Evolutionary conservation across 768 basidiomycete species (phyloP).

Genomic region (Tylopilus rubrobrunneus): DNA sequence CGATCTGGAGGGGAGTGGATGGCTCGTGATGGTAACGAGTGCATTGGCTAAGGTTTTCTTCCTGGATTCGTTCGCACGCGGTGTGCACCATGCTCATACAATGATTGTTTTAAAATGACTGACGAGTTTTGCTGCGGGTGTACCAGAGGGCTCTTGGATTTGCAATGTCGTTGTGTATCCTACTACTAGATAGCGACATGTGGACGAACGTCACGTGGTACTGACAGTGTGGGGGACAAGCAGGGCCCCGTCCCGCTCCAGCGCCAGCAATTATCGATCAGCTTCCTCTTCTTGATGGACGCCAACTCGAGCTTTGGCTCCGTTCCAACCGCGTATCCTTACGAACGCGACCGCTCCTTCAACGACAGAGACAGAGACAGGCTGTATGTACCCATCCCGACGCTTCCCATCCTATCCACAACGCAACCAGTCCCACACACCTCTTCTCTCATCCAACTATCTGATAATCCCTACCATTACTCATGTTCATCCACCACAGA

Average conservation of each 20-base stretch:
- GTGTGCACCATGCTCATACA: not conserved
- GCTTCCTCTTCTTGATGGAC: slow-evolving; percentile 18
- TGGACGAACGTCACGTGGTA: slow-evolving; percentile 12
- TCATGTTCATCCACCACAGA: slow-evolving; percentile 39
- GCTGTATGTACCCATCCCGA: slow-evolving; percentile 24
- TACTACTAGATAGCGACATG: not conserved
- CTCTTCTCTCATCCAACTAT: slow-evolving; percentile 2
- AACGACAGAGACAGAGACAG: slow-evolving; percentile 37
- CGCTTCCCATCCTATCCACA: slow-evolving; percentile 7
- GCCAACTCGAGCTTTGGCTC: slow-evolving; percentile 22
- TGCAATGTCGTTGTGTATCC: too few relatives aligned
- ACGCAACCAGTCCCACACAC: slow-evolving; percentile 1
- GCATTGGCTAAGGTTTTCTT: too few relatives aligned
- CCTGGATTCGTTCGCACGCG: not conserved
- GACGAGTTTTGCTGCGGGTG: too few relatives aligned
- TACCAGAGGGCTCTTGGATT: too few relatives aligned
- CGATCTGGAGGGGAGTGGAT: slow-evolving; percentile 31
- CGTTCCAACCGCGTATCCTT: slow-evolving; percentile 26
- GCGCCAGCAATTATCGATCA: slow-evolving; percentile 2
- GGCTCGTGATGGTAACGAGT: not conserved
- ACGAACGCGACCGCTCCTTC: slow-evolving; percentile 26
- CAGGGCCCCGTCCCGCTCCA: not conserved
- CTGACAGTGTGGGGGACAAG: slow-evolving; percentile 11
- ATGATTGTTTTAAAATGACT: too few relatives aligned
- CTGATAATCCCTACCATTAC: slow-evolving; percentile 8